These are phyloP conservation scores for Aspergillus biplanus DNA, from an alignment of 495 filamentous ascomycete species.

Conservation along the genomic window DNA sequence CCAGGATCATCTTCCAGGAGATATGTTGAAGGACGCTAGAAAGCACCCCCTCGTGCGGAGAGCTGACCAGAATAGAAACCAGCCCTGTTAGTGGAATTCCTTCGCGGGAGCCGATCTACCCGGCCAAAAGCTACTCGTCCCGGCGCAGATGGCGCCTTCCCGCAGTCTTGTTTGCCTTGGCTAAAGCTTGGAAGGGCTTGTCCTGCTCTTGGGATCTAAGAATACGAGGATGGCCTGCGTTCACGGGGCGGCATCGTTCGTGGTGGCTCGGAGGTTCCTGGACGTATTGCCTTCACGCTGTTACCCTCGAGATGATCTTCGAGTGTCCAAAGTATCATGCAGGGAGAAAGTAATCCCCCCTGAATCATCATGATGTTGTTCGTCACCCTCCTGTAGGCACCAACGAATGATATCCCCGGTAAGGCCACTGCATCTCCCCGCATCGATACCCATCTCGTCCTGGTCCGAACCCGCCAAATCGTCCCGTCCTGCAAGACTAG, in stretches of 20 bases:
- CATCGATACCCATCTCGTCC: conserved; percentile 7
- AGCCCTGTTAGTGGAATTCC: neutral
- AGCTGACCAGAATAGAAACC: neutral
- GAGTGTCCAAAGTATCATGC: neutral
- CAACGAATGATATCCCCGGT: neutral
- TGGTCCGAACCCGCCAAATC: neutral
- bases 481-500: neutral
- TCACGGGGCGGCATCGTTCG: neutral
- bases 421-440: neutral
- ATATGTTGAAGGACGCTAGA: neutral
- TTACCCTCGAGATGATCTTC: neutral
- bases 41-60: neutral
- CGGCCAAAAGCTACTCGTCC: neutral
- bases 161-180: conserved; percentile 16
- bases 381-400: neutral
- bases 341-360: neutral
- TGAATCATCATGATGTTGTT: neutral
- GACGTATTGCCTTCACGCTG: neutral
- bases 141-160: neutral
- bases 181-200: conserved; percentile 15
- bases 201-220: neutral
- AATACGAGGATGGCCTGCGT: neutral
- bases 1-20: neutral
- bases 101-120: neutral
- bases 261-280: too few relatives aligned